phyloP scores from a whole-genome alignment of 495 filamentous ascomycete genomes.

The Apiosordaria backusii region DNA sequence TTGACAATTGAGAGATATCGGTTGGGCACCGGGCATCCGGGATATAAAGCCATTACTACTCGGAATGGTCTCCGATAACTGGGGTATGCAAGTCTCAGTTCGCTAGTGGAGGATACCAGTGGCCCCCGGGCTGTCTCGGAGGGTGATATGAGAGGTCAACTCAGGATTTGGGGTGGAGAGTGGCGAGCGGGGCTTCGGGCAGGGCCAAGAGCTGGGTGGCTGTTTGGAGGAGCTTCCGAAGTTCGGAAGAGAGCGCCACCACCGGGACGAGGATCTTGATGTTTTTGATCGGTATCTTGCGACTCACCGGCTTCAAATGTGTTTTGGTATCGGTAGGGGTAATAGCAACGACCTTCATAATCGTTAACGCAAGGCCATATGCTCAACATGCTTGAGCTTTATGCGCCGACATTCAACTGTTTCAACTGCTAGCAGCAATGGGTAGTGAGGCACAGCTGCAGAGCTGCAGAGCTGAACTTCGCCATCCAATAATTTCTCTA shows the following conservation, averaged over 20 bases:
- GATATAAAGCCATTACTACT: background rate
- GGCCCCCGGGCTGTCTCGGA: background rate
- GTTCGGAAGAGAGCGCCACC: background rate
- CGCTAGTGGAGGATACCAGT: background rate
- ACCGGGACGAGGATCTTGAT: background rate
- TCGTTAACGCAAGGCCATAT: too few species aligned
- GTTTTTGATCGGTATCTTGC: too few species aligned
- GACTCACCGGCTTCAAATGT: too few species aligned
- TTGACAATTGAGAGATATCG: background rate
- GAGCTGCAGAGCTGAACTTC: too few species aligned
- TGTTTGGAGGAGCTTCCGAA: background rate
- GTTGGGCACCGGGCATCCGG: background rate
- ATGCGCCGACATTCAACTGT: too few species aligned
- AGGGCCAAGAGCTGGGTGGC: background rate
- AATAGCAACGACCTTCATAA: too few species aligned
- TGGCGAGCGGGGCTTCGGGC: background rate
- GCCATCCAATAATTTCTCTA: too few species aligned
- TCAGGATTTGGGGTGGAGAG: background rate
- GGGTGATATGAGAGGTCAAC: slow-evolving; percentile 1
- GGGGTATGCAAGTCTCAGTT: background rate
- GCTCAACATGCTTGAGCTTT: too few species aligned
- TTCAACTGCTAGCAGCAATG: too few species aligned
- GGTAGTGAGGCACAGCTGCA: too few species aligned
- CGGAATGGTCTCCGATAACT: background rate
- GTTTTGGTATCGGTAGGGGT: too few species aligned